Conservation (phyloP, 257 asterid species). For the Rhazya stricta region DNA sequence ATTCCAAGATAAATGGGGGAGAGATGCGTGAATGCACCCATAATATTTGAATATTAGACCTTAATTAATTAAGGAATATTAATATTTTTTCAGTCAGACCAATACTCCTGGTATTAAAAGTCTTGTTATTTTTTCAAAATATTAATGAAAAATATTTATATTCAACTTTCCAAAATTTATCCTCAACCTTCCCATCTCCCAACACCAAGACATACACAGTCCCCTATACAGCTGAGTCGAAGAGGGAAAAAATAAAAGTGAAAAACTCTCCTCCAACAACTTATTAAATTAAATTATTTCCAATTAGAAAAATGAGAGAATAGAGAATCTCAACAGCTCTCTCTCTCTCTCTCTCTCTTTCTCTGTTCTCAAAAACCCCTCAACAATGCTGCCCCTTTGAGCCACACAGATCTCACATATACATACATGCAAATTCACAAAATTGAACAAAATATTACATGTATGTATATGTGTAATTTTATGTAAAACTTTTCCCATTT, state of each 20-base stretch:
- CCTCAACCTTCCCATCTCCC: no score
- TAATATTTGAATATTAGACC: no score
- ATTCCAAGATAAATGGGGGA: no score
- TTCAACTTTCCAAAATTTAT: no score
- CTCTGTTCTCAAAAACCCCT: constrained; percentile 9
- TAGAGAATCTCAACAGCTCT: constrained; percentile 33
- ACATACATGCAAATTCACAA: constrained; percentile 25
- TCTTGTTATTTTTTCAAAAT: no score
- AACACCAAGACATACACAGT: background rate
- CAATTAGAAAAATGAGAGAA: constrained; percentile 17
- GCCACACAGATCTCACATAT: constrained; percentile 42
- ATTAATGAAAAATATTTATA: no score
- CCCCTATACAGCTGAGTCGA: background rate
- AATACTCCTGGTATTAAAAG: no score
- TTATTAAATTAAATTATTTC: background rate
- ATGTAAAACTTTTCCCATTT: constrained; percentile 13
- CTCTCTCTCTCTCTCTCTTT: constrained; percentile 16
- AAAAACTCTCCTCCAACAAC: background rate
- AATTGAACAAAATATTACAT: background rate
- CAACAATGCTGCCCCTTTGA: constrained; percentile 33
- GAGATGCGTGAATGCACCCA: no score
- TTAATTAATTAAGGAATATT: no score
- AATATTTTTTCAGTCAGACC: no score
- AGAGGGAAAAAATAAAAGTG: background rate
- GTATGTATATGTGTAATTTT: constrained; percentile 19